phyloP scores from a whole-genome alignment of 2,329 filamentous ascomycete genomes.

The Aspergillus sp. region DNA sequence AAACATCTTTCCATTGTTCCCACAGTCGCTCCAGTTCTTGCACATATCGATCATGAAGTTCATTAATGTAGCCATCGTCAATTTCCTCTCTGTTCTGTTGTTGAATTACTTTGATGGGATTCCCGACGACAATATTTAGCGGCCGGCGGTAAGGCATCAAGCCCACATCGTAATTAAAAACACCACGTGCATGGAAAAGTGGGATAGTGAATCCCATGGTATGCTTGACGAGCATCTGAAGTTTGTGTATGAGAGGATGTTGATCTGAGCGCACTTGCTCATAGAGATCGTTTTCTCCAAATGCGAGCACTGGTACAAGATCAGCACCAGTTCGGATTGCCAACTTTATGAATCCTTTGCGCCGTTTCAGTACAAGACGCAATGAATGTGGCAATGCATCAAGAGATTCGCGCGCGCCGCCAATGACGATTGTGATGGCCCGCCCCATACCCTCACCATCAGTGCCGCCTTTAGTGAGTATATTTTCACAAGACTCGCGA shows the following conservation, averaged over 20 bases:
- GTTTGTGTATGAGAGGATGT: constrained; percentile 73
- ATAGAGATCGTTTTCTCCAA: constrained; percentile 95
- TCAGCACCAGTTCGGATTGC: constrained; percentile 90
- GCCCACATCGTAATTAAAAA: constrained; percentile 97
- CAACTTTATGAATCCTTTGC: constrained; percentile 92
- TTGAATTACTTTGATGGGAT: constrained; percentile 67
- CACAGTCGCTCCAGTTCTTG: constrained; percentile 48
- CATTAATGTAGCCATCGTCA: constrained; percentile 69
- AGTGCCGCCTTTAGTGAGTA: constrained; percentile 71
- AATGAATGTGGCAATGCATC: constrained; percentile 76
- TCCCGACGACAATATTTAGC: constrained; percentile 84
- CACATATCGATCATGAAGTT: constrained; percentile 75
- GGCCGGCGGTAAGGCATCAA: constrained; percentile 88
- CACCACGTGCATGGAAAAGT: constrained; percentile 80
- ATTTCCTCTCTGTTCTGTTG: constrained; percentile 56
- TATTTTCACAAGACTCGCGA: constrained; percentile 84
- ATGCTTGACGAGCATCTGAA: constrained; percentile 80
- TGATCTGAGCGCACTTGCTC: constrained; percentile 75
- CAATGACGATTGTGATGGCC: constrained; percentile 94
- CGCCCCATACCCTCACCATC: constrained; percentile 83
- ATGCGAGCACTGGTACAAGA: constrained; percentile 83
- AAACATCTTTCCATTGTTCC: constrained; percentile 44
- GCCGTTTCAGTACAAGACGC: constrained; percentile 71
- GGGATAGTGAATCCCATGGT: constrained; percentile 89
- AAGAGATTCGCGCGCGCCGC: constrained; percentile 86